phyloP scores from a whole-genome alignment of 108 stramenopile genomes.

The Parietichytrium sp. region DNA sequence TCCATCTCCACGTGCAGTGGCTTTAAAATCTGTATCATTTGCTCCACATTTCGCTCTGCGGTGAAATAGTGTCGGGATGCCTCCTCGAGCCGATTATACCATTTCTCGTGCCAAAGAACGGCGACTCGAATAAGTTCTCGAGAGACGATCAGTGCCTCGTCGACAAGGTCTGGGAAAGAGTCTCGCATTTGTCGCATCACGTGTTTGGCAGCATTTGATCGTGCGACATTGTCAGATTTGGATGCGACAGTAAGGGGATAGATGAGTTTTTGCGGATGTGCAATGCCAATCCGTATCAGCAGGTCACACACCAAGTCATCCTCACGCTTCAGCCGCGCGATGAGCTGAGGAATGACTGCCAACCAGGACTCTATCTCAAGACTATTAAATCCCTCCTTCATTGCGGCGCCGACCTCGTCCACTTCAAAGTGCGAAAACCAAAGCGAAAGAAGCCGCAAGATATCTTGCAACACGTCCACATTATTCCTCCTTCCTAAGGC shows the following conservation, averaged over 20 bases:
- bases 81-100: slow-evolving; percentile 96
- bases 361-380: slow-evolving; percentile 74
- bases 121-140: slow-evolving; percentile 93
- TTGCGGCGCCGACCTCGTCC: slow-evolving; percentile 69
- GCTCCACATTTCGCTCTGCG: slow-evolving; percentile 83
- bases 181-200: slow-evolving; percentile 81
- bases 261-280: slow-evolving; percentile 93
- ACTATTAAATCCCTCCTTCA: background rate
- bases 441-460: slow-evolving; percentile 90
- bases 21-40: slow-evolving; percentile 79
- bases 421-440: slow-evolving; percentile 68
- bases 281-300: slow-evolving; percentile 77
- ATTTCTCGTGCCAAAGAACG: slow-evolving; percentile 95
- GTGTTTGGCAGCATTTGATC: slow-evolving; percentile 80
- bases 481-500: slow-evolving; percentile 77
- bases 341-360: slow-evolving; percentile 93
- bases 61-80: slow-evolving; percentile 84
- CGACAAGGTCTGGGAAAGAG: slow-evolving; percentile 74
- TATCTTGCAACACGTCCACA: slow-evolving; percentile 84
- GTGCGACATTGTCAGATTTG: slow-evolving; percentile 82
- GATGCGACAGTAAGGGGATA: slow-evolving; percentile 87
- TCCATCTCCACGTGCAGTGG: slow-evolving; percentile 80
- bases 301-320: slow-evolving; percentile 80
- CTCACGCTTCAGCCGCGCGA: slow-evolving; percentile 91
- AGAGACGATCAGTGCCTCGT: slow-evolving; percentile 88